Evolutionary conservation across 768 basidiomycete species (phyloP), one percentile per base, ranked within the genome.

Genomic region (Collybia sp.): DNA sequence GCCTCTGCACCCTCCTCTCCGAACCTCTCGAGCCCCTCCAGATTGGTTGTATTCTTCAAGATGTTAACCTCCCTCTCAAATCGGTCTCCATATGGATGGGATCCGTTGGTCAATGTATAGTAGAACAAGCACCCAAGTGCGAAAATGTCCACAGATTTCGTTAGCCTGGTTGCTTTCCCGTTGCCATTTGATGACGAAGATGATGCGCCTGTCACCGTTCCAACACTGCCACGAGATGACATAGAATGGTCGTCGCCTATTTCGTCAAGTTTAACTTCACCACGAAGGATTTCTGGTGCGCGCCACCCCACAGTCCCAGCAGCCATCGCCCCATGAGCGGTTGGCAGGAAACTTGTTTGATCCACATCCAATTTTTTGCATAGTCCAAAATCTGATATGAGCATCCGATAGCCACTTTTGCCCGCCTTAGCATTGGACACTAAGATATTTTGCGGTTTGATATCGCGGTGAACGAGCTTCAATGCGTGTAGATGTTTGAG

Each of bases 381-480:
- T 42, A 99, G 73, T 31, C 96, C 96, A 61, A 99, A 98, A 66
- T 99, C 96, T 1, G 93, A 96, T 47, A 93, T 94, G 49, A 94
- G 68, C 91, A 94, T 93, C 40, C 90, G 72, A 54, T 90, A 59
- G 63, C 77, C 40, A n/a, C 52, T 49, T 45, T 56, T 53, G 60
- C 69, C 58, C 59, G 67, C 50, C 66, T 85, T 87, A 2, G 80
- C 78, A 12, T 70, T 71, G 12, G 91, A 90, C 10, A 98, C 76
- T 12, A 99, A 79, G 45, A 99, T 97, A 58, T 99, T 99, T 63
- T 94, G 95, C 4, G 95, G 95, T 59, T 99, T 99, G 66, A 99
- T 96, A 62, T 98, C 95, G 30, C 95, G 82, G 68, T 98, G 95
- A n/a, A 97, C 82, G 47, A 98, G 87, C 66, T 95, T 96, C 57